phyloP scores from a whole-genome alignment of 2,329 filamentous ascomycete species.

The Colletotrichum sp. region DNA sequence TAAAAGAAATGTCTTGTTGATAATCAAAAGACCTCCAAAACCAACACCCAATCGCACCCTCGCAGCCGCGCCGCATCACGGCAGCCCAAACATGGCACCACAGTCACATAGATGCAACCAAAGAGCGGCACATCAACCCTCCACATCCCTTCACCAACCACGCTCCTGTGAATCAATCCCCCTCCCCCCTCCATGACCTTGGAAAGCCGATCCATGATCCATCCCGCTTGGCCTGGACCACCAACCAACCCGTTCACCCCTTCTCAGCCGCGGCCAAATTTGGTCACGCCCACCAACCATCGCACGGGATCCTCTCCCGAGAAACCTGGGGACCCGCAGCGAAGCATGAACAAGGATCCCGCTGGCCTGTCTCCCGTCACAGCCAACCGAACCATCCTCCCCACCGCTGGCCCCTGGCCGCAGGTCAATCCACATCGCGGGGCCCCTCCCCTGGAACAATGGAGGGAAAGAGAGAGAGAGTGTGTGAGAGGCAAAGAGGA shows the following conservation, averaged over 20 bases:
- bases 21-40: background rate
- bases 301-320: slow-evolving; percentile 1
- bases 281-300: background rate
- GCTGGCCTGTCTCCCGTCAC: background rate
- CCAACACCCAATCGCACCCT: background rate
- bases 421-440: background rate
- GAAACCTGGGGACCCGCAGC: background rate
- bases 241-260: background rate
- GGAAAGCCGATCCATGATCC: background rate
- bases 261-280: background rate
- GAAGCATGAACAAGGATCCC: background rate
- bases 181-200: background rate
- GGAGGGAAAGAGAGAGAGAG: background rate
- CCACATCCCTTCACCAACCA: background rate
- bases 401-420: background rate
- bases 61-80: background rate
- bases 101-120: background rate
- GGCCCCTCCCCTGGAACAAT: background rate
- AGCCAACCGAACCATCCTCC: background rate
- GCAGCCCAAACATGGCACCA: background rate
- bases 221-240: background rate
- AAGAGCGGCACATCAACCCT: background rate
- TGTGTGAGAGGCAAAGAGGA: background rate
- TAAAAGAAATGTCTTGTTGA: background rate
- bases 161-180: background rate